phyloP scores from a whole-genome alignment of 371 early-diverging fungal species.

The Mortierella sp. region DNA sequence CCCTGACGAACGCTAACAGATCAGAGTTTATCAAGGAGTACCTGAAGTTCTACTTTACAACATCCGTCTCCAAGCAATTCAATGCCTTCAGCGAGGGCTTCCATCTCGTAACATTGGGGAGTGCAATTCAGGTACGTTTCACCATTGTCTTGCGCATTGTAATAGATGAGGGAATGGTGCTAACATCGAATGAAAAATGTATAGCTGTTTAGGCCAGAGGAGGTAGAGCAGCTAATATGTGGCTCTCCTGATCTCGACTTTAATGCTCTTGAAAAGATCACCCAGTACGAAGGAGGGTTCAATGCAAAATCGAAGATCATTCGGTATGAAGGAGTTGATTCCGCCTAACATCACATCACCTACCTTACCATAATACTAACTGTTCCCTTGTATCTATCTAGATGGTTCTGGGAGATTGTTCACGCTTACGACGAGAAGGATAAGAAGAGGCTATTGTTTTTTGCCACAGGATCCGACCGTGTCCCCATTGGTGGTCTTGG shows the following conservation, averaged over 20 bases:
- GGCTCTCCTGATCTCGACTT: constrained; percentile 93
- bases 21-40: constrained; percentile 84
- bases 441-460: constrained; percentile 93
- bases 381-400: constrained; percentile 17
- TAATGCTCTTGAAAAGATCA: constrained; percentile 80
- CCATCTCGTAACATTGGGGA: constrained; percentile 84
- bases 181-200: no score
- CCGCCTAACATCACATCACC: no score
- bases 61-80: constrained; percentile 82
- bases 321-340: constrained; percentile 48
- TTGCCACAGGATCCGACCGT: constrained; percentile 98
- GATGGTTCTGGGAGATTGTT: constrained; percentile 95
- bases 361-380: constrained; percentile 61
- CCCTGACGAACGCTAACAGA: constrained; percentile 80
- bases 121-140: constrained; percentile 70
- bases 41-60: constrained; percentile 63
- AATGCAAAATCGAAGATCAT: constrained; percentile 72
- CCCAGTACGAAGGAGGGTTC: constrained; percentile 92
- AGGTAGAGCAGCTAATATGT: constrained; percentile 95
- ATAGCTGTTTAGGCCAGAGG: constrained; percentile 90
- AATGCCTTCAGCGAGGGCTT: constrained; percentile 92
- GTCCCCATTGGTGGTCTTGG: constrained; percentile 95
- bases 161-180: no score
- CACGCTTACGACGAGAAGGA: constrained; percentile 82
- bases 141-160: background rate